A percentile compares a stretch with the other conserved stretches of the same genome.
These are phyloP conservation scores for Penicillium odoratum DNA, from an alignment of 495 filamentous ascomycete species.

Conservation along the genomic window DNA sequence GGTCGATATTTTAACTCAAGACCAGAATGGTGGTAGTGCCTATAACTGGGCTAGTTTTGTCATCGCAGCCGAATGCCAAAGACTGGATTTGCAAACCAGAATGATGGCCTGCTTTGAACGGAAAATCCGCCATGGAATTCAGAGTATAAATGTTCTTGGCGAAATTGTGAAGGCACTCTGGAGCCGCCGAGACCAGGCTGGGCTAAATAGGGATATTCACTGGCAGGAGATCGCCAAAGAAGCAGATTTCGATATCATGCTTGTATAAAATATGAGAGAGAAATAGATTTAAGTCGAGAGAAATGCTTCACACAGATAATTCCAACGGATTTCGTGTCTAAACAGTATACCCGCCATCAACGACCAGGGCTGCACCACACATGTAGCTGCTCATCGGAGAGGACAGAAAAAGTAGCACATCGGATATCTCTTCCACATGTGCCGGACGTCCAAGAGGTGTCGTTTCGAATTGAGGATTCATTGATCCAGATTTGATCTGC, in stretches of 20 bases:
- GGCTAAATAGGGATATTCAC: conserved; percentile 17
- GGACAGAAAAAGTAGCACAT: conserved; percentile 66
- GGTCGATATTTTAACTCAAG: conserved; percentile 16
- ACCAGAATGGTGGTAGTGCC: conserved; percentile 21
- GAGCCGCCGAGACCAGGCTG: conserved; percentile 17
- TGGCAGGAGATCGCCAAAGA: conserved; percentile 31
- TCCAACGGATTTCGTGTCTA: conserved; percentile 1
- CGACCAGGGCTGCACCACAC: conserved; percentile 27
- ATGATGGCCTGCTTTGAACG: conserved; percentile 24
- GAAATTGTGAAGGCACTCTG: conserved; percentile 27
- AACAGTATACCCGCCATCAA: conserved; percentile 25
- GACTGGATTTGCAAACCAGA: conserved; percentile 21
- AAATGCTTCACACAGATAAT: no score
- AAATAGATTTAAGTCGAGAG: background rate
- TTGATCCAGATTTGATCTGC: conserved; percentile 24
- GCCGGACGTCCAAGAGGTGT: conserved; percentile 22
- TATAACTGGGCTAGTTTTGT: conserved; percentile 33
- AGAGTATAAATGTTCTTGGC: conserved; percentile 22
- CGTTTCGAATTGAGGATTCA: conserved; percentile 22
- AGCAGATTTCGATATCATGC: conserved; percentile 31
- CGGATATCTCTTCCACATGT: conserved; percentile 61
- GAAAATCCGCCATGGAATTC: conserved; percentile 26
- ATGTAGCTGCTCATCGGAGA: conserved; percentile 46
- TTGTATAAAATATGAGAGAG: conserved; percentile 17
- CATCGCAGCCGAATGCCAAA: conserved; percentile 28